These are phyloP conservation scores for Pseudogymnoascus verrucosus DNA, from an alignment of 2,329 filamentous ascomycete species.

Conservation along the genomic window DNA sequence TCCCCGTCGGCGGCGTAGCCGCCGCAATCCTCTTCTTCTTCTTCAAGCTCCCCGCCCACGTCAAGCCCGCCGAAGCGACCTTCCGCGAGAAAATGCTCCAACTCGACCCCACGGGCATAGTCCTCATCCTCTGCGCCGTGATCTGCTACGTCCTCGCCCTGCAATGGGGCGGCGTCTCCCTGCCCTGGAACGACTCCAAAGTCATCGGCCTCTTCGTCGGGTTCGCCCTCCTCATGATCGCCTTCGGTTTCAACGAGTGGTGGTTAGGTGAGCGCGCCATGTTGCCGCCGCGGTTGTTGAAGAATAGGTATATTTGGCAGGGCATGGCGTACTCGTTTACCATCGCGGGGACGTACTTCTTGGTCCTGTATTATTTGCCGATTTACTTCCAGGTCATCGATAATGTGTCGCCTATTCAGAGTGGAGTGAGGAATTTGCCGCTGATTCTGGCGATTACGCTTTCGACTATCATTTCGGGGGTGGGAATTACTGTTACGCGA, in stretches of 20 bases:
- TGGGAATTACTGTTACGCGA: slow-evolving; percentile 32
- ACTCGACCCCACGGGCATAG: slow-evolving; percentile 40
- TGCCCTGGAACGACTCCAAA: slow-evolving; percentile 34
- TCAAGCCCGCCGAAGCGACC: slow-evolving; percentile 30
- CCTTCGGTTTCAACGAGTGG: slow-evolving; percentile 33
- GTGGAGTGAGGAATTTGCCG: slow-evolving; percentile 35
- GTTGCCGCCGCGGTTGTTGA: slow-evolving; percentile 39
- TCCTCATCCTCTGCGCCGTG: slow-evolving; percentile 37
- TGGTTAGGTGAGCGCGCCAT: slow-evolving; percentile 42
- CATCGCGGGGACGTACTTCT: slow-evolving; percentile 37
- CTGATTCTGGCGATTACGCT: slow-evolving; percentile 37
- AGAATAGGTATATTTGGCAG: slow-evolving; percentile 36
- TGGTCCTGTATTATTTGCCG: slow-evolving; percentile 40
- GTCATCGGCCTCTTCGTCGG: slow-evolving; percentile 39
- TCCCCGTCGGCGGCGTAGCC: slow-evolving; percentile 35
- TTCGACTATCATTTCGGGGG: slow-evolving; percentile 33
- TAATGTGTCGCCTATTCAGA: slow-evolving; percentile 30
- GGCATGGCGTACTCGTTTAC: slow-evolving; percentile 35
- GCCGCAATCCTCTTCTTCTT: slow-evolving; percentile 34
- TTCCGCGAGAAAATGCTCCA: slow-evolving; percentile 39
- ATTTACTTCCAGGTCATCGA: slow-evolving; percentile 45
- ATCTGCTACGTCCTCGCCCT: slow-evolving; percentile 39
- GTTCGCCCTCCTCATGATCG: slow-evolving; percentile 25
- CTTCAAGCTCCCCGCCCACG: slow-evolving; percentile 35
- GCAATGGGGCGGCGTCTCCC: slow-evolving; percentile 39